phyloP scores from a whole-genome alignment of 805 yeast species.

The Zygosaccharomyces lentus region DNA sequence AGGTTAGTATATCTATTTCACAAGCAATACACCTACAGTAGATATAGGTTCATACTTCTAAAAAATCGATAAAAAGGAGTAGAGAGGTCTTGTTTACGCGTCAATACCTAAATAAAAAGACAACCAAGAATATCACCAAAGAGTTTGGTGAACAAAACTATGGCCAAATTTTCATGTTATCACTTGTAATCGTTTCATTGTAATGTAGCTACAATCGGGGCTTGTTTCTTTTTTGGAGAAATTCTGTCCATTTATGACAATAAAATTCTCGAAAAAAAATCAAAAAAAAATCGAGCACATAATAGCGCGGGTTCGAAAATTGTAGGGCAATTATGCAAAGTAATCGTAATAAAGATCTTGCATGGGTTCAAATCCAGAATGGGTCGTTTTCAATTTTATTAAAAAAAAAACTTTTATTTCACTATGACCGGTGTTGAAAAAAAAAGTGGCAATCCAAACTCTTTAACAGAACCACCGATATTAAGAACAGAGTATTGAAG shows the following conservation, averaged over 20 bases:
- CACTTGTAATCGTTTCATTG: no score
- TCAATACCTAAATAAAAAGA: background rate
- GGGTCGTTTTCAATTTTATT: background rate
- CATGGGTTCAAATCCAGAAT: background rate
- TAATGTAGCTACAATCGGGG: no score
- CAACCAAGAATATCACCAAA: background rate
- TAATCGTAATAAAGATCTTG: no score
- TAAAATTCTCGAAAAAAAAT: background rate
- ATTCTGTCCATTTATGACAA: background rate
- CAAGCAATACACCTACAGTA: background rate
- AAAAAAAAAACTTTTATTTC: constrained; percentile 2
- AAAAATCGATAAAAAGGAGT: background rate
- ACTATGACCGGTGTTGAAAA: background rate
- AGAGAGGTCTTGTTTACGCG: background rate
- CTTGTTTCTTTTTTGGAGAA: background rate
- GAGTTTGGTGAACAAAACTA: background rate
- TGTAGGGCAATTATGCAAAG: background rate
- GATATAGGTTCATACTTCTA: background rate
- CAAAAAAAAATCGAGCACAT: background rate
- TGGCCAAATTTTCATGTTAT: background rate
- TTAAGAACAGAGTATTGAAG: background rate
- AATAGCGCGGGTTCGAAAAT: background rate
- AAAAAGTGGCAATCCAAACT: constrained; percentile 4
- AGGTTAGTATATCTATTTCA: background rate
- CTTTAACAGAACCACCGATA: background rate